Conservation (phyloP, 495 filamentous ascomycete genomes). For the Trichoderma erinaceum region DNA sequence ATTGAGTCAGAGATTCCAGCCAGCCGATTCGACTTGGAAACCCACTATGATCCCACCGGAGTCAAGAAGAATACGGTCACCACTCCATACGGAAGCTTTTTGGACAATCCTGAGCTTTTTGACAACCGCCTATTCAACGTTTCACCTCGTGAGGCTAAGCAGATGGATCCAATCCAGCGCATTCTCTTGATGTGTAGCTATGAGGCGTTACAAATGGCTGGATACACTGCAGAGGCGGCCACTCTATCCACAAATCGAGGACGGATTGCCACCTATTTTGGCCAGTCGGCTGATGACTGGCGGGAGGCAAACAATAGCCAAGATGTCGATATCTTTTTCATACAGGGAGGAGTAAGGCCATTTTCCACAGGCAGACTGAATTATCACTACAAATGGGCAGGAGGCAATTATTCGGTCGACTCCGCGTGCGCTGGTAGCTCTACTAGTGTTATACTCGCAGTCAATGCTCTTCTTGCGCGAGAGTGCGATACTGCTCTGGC, state of each 20-base stretch:
- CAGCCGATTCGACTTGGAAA: conserved; percentile 69
- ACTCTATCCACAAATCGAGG: conserved; percentile 42
- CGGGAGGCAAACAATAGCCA: conserved; percentile 85
- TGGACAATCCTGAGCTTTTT: conserved; percentile 78
- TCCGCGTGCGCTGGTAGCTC: conserved; percentile 86
- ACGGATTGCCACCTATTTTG: conserved; percentile 74
- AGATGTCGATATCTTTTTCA: conserved; percentile 90
- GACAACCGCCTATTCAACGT: conserved; percentile 93
- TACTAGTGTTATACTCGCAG: conserved; percentile 77
- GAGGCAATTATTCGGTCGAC: conserved; percentile 79
- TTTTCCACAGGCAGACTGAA: conserved; percentile 88
- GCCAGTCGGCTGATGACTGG: conserved; percentile 89
- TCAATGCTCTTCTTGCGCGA: conserved; percentile 71
- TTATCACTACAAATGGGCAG: conserved; percentile 78
- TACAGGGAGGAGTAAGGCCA: conserved; percentile 45
- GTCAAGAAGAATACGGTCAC: conserved; percentile 73
- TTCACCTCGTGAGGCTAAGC: conserved; percentile 83
- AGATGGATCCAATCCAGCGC: conserved; percentile 86
- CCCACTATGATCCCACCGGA: conserved; percentile 65
- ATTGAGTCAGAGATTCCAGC: conserved; percentile 56
- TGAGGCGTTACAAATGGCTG: conserved; percentile 82
- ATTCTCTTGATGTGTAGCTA: conserved; percentile 79
- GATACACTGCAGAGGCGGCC: conserved; percentile 54
- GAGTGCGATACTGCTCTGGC: conserved; percentile 82
- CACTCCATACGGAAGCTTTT: conserved; percentile 84